These are phyloP conservation scores for Hortaea werneckii DNA, from an alignment of 2,329 filamentous ascomycete species.

Conservation along the genomic window DNA sequence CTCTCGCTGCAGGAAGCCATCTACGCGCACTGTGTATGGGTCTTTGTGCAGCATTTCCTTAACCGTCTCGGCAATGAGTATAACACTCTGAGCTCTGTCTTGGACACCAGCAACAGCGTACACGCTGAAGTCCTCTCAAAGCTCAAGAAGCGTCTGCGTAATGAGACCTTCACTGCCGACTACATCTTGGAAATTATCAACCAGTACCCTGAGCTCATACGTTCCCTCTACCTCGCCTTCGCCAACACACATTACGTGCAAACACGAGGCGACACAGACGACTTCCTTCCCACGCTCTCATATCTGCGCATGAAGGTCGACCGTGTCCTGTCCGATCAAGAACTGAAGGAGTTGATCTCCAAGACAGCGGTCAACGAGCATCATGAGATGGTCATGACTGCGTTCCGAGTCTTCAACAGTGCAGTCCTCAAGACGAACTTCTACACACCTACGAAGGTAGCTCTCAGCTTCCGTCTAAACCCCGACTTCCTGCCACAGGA, in stretches of 20 bases:
- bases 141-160: constrained; percentile 88
- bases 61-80: constrained; percentile 93
- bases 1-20: constrained; percentile 93
- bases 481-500: constrained; percentile 78
- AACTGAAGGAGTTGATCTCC: constrained; percentile 66
- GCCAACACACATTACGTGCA: constrained; percentile 75
- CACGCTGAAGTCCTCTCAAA: constrained; percentile 84
- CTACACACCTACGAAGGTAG: constrained; percentile 97
- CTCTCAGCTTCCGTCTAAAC: constrained; percentile 89
- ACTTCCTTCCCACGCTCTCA: constrained; percentile 60
- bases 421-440: constrained; percentile 93
- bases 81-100: constrained; percentile 67
- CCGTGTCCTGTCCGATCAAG: constrained; percentile 64
- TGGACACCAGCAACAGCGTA: constrained; percentile 70
- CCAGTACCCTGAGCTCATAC: constrained; percentile 77
- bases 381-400: constrained; percentile 95
- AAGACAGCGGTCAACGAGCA: constrained; percentile 84
- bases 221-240: constrained; percentile 82
- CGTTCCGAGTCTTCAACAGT: constrained; percentile 91
- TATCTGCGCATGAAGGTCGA: constrained; percentile 57
- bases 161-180: constrained; percentile 94
- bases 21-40: constrained; percentile 95
- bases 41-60: constrained; percentile 95
- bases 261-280: constrained; percentile 52
- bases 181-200: constrained; percentile 97